Conservation (phyloP, 2,329 filamentous ascomycete species). For the Pezicula neosporulosa region DNA sequence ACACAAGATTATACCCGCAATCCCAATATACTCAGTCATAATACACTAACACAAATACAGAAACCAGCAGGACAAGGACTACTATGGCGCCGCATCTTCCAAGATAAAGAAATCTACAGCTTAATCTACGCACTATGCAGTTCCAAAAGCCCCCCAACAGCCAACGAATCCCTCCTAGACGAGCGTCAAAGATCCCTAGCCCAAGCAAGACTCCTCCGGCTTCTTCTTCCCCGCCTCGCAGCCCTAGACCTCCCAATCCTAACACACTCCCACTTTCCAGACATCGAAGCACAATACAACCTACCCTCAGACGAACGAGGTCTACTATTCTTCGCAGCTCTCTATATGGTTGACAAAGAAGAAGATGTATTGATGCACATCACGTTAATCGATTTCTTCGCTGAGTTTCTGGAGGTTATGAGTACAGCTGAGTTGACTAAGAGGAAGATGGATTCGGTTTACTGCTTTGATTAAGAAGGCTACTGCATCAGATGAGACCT, state of each 20-base stretch:
- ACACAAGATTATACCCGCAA: no score
- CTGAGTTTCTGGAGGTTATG: slow-evolving; percentile 26
- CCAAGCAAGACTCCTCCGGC: slow-evolving; percentile 27
- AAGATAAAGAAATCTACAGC: slow-evolving; percentile 39
- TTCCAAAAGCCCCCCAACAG: slow-evolving; percentile 14
- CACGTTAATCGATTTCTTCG: slow-evolving; percentile 28
- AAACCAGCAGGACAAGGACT: slow-evolving; percentile 45
- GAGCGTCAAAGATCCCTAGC: slow-evolving; percentile 29
- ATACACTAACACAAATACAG: no score
- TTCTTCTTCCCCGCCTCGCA: slow-evolving; percentile 27
- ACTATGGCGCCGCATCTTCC: slow-evolving; percentile 52
- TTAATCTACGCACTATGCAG: slow-evolving; percentile 40
- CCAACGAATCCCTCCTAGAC: slow-evolving; percentile 18
- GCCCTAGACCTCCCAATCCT: slow-evolving; percentile 23
- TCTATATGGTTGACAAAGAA: slow-evolving; percentile 28
- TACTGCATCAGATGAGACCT: slow-evolving; percentile 18
- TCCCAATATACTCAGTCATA: no score
- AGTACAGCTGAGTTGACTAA: slow-evolving; percentile 22
- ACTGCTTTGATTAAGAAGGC: slow-evolving; percentile 20
- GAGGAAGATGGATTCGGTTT: slow-evolving; percentile 24
- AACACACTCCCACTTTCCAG: slow-evolving; percentile 22
- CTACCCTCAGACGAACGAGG: slow-evolving; percentile 14
- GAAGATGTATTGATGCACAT: slow-evolving; percentile 31
- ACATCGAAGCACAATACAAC: slow-evolving; percentile 20
- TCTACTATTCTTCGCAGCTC: slow-evolving; percentile 26